Evolutionary conservation across 139 green algal species (phyloP).

Genomic region (Closterium sp.): DNA sequence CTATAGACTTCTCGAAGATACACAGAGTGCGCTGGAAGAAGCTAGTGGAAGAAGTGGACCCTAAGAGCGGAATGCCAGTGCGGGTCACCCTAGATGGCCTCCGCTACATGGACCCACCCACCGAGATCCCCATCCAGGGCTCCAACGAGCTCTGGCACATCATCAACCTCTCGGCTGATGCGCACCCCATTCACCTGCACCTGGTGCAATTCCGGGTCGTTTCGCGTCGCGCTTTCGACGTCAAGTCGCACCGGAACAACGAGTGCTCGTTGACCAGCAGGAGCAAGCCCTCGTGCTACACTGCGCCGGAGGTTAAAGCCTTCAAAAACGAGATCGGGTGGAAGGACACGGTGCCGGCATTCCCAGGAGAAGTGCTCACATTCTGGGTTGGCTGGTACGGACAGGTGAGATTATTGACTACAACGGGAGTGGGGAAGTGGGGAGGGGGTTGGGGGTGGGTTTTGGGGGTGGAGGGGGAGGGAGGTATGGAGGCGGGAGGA

Average conservation of each 20-base stretch:
- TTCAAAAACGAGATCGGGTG: constrained; percentile 22
- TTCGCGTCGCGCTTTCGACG: constrained; percentile 16
- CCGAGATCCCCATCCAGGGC: neutral
- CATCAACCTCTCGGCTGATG: constrained; percentile 29
- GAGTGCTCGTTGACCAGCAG: neutral
- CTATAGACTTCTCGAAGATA: neutral
- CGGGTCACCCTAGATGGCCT: neutral
- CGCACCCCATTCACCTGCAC: constrained; percentile 38
- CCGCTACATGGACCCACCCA: neutral
- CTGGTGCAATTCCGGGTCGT: constrained; percentile 12
- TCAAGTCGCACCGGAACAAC: neutral
- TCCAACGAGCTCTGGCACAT: constrained; percentile 27
- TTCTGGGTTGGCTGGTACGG: constrained; percentile 1
- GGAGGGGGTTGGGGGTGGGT: too few relatives aligned
- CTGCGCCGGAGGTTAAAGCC: neutral
- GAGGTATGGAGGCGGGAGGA: too few relatives aligned
- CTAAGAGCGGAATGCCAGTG: neutral
- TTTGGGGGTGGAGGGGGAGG: too few relatives aligned
- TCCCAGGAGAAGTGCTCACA: neutral
- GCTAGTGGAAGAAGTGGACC: neutral
- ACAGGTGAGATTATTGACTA: constrained; percentile 11
- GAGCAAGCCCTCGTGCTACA: constrained; percentile 1
- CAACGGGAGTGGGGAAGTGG: neutral
- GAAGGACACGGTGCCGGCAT: constrained; percentile 29
- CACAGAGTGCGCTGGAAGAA: neutral